Evolutionary conservation across 495 filamentous ascomycete species (phyloP).

Genomic region (Daldinia decipiens): DNA sequence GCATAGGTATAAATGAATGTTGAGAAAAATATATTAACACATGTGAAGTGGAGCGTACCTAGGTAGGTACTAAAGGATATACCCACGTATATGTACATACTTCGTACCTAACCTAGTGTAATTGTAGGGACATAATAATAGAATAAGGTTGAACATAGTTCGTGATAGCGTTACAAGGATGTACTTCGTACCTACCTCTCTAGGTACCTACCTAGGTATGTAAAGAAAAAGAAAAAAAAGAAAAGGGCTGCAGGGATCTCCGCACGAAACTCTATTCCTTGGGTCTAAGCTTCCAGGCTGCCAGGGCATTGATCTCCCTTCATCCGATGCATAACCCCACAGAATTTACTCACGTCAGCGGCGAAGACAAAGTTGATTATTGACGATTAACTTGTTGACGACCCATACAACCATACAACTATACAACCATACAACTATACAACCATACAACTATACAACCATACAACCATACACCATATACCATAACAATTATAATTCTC

Average conservation of each 20-base stretch:
- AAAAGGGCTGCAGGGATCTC: constrained; percentile 22
- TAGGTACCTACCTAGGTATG: too few species aligned
- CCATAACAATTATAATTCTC: background rate
- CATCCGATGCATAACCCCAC: constrained; percentile 40
- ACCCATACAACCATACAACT: background rate
- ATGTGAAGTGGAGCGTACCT: background rate
- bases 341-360: constrained; percentile 38
- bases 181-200: constrained; percentile 1
- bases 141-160: background rate
- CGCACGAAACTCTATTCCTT: constrained; percentile 14
- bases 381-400: background rate
- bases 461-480: background rate
- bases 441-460: background rate
- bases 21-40: background rate
- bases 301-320: constrained; percentile 38
- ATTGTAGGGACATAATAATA: too few species aligned
- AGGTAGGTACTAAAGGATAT: too few species aligned
- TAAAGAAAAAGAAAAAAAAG: background rate
- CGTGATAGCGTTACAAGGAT: background rate
- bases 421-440: background rate
- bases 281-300: constrained; percentile 12
- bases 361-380: constrained; percentile 14
- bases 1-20: background rate
- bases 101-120: too few species aligned
- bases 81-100: too few species aligned